These are phyloP conservation scores for Tetrahymena malaccensis DNA, from an alignment of 73 alveolate species.

Conservation along the genomic window DNA sequence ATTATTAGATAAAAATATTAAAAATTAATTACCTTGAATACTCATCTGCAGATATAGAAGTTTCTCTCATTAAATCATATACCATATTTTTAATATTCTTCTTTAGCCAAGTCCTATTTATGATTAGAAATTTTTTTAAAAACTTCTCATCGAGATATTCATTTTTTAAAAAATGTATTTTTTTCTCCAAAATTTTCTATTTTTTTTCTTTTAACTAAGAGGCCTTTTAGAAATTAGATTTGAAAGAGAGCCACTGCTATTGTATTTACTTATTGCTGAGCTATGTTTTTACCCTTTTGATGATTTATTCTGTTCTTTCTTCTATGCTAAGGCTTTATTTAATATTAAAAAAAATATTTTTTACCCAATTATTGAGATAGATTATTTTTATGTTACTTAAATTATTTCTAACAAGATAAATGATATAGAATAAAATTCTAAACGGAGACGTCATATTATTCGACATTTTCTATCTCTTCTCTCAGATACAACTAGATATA, in stretches of 20 bases:
- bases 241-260: background rate
- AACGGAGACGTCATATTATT: background rate
- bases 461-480: background rate
- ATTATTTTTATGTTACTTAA: background rate
- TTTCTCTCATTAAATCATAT: background rate
- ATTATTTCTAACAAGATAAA: background rate
- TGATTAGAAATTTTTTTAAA: background rate
- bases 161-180: background rate
- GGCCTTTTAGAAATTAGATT: background rate
- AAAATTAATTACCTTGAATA: background rate
- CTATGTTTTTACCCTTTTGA: background rate
- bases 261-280: background rate
- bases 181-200: background rate
- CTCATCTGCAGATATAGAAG: background rate
- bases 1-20: no score
- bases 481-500: background rate
- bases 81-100: background rate
- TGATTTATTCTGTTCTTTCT: background rate
- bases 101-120: background rate
- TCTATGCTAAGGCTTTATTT: background rate
- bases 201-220: background rate
- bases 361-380: background rate
- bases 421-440: background rate
- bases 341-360: background rate
- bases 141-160: background rate